A percentile compares a stretch with the other conserved stretches of the same genome.
Conservation (phyloP, 768 basidiomycete species). For the Xerocomellus amylosporus region DNA sequence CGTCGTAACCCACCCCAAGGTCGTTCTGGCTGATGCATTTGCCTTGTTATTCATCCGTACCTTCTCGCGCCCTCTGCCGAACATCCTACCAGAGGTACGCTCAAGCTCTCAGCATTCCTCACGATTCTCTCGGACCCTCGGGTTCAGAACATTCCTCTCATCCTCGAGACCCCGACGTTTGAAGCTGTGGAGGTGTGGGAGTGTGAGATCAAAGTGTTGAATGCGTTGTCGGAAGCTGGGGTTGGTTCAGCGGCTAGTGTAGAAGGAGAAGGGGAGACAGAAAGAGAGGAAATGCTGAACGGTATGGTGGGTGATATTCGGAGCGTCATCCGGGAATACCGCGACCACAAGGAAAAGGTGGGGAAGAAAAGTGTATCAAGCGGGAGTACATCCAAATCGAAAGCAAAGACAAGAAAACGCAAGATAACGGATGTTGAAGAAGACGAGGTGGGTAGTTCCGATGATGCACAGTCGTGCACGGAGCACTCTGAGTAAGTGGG, state of each 20-base stretch:
- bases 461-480: conserved; percentile 2
- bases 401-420: conserved; percentile 3
- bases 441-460: conserved; percentile 1
- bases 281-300: neutral
- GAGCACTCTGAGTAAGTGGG: neutral
- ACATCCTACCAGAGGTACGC: conserved; percentile 50
- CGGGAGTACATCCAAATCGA: neutral
- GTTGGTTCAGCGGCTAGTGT: neutral
- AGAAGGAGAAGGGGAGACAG: neutral
- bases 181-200: conserved; percentile 69
- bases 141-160: conserved; percentile 66
- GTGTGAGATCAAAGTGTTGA: conserved; percentile 66
- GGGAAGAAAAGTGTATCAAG: neutral
- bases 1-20: conserved; percentile 26
- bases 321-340: conserved; percentile 11
- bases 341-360: conserved; percentile 5
- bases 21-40: neutral
- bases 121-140: conserved; percentile 68
- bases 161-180: conserved; percentile 78
- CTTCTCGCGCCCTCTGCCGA: neutral
- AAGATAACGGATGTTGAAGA: conserved; percentile 4
- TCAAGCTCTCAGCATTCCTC: conserved; percentile 61
- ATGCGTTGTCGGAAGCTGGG: conserved; percentile 36
- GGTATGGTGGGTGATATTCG: conserved; percentile 14
- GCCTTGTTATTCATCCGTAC: neutral